Percentiles rank a stretch among this genome's conserved stretches.
phyloP scores from a whole-genome alignment of 2,329 filamentous ascomycete genomes.

The Alternaria sp. region DNA sequence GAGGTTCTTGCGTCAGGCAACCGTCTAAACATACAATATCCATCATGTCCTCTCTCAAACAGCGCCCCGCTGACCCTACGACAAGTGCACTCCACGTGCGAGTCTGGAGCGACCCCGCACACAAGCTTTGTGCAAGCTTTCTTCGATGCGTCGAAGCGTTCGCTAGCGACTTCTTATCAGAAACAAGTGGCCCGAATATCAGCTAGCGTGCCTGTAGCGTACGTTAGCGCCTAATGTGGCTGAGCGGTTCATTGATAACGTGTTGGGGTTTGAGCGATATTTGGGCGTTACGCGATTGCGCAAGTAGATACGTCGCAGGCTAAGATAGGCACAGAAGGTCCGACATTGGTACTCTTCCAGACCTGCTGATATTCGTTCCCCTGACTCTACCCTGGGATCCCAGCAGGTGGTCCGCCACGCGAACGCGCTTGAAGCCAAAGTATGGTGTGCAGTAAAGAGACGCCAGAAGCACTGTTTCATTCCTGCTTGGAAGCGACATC shows the following conservation, averaged over 20 bases:
- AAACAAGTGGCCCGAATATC: background rate
- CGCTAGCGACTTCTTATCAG: constrained; percentile 6
- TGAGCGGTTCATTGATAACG: constrained; percentile 2
- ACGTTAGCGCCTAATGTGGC: background rate
- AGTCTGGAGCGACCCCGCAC: background rate
- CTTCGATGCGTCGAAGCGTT: constrained; percentile 1
- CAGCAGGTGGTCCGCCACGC: background rate
- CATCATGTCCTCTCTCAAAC: background rate
- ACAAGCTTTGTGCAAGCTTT: constrained; percentile 3
- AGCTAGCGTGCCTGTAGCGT: background rate
- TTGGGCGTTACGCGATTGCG: background rate
- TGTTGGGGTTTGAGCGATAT: constrained; percentile 5
- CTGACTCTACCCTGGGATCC: background rate
- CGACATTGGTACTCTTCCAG: background rate
- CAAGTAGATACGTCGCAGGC: background rate
- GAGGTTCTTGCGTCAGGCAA: background rate
- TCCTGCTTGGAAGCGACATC: background rate
- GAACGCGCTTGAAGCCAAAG: background rate
- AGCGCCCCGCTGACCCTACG: background rate
- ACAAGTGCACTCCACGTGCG: background rate
- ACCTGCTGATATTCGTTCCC: background rate
- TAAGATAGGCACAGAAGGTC: background rate
- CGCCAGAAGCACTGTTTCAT: background rate
- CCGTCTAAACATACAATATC: background rate
- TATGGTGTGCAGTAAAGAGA: background rate